Conservation (phyloP, 2,329 filamentous ascomycete species). For the Trichoderma sp. region DNA sequence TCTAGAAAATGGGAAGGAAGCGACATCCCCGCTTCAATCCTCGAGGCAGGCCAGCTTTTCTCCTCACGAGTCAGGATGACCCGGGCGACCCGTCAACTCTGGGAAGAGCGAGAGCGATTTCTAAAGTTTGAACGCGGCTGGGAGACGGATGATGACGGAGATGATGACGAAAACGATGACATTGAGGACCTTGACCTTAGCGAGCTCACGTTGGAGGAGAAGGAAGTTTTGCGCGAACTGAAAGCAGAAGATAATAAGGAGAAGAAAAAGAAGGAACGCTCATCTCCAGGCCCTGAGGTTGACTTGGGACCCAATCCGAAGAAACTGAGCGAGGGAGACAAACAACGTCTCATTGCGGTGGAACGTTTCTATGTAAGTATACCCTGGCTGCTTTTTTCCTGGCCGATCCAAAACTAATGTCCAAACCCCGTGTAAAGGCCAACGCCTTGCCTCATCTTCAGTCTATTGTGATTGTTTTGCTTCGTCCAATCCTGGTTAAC, state of each 20-base stretch:
- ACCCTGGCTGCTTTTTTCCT: too few relatives aligned
- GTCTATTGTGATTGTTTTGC: conserved; percentile 86
- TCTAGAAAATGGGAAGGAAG: conserved; percentile 90
- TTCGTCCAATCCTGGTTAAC: conserved; percentile 84
- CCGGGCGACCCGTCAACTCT: conserved; percentile 85
- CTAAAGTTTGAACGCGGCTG: conserved; percentile 92
- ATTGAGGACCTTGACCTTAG: conserved; percentile 51
- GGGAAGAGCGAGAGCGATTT: conserved; percentile 90
- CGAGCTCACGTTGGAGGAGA: conserved; percentile 47
- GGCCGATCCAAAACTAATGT: neutral
- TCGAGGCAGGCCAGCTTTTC: conserved; percentile 92
- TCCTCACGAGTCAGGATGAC: conserved; percentile 89
- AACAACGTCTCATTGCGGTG: conserved; percentile 68
- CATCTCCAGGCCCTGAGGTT: conserved; percentile 34
- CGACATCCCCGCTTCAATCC: conserved; percentile 89
- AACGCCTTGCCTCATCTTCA: conserved; percentile 82
- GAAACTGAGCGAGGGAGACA: conserved; percentile 55
- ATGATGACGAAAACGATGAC: conserved; percentile 46
- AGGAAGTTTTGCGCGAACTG: conserved; percentile 46
- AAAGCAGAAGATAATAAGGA: conserved; percentile 40
- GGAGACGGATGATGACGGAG: conserved; percentile 52
- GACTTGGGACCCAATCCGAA: conserved; percentile 53
- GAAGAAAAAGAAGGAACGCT: conserved; percentile 33
- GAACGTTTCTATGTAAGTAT: conserved; percentile 81
- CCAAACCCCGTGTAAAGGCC: conserved; percentile 52